phyloP scores from a whole-genome alignment of 257 asterid species.

The Rubia yunnanensis region DNA sequence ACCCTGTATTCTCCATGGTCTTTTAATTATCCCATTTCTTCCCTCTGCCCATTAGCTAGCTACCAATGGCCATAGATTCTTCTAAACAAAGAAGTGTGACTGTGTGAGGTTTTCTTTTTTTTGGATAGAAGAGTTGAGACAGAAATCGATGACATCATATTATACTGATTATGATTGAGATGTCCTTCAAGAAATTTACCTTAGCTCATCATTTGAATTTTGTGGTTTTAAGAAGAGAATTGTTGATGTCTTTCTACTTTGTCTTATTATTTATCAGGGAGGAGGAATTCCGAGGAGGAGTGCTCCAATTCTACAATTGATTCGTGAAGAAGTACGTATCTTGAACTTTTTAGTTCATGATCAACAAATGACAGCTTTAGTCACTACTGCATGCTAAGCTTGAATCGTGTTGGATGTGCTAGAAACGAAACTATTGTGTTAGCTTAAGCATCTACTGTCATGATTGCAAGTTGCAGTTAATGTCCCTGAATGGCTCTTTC shows the following conservation, averaged over 20 bases:
- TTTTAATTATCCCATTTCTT: not conserved
- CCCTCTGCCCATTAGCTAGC: not conserved
- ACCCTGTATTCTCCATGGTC: not conserved
- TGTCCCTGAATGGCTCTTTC: not conserved
- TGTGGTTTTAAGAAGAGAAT: not conserved
- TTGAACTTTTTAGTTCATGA: conserved; percentile 14
- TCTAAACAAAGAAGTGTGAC: not conserved
- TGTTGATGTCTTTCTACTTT: not conserved
- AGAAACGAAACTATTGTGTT: not conserved
- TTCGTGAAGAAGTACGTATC: conserved; percentile 79
- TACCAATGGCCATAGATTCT: not conserved
- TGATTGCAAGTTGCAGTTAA: not conserved
- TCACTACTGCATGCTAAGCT: not conserved
- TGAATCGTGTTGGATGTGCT: not conserved
- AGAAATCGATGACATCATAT: not conserved
- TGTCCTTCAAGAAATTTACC: not conserved
- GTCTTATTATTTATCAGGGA: conserved; percentile 43
- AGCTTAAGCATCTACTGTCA: not conserved
- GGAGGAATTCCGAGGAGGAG: conserved; percentile 94
- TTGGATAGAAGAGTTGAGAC: not conserved
- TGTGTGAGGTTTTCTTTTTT: not conserved
- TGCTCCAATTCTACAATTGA: conserved; percentile 71
- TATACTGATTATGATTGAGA: not conserved
- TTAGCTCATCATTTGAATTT: not conserved
- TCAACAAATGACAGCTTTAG: not conserved